Base-by-base conservation (phyloP, 2,329 filamentous ascomycete genomes). In the Arachnomyces sp. region DNA sequence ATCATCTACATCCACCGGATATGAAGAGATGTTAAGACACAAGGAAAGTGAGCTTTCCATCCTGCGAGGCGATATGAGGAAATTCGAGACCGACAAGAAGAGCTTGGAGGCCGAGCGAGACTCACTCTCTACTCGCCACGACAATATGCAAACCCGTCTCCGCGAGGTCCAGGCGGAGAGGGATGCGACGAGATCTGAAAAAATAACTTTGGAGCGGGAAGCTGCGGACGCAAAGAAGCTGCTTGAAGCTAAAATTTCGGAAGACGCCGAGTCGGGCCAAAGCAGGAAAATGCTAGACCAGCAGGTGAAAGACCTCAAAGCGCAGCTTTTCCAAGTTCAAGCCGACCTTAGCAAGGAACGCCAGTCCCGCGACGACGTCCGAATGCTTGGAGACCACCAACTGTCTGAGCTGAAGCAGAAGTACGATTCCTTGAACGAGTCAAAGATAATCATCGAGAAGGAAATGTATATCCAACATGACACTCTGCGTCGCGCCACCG, bases 401-500 rank as follows among this genome's bases (percentile, higher is more conserved):
- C 85, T 82, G 53, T 73, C 84, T 33, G 78, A 82, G 37, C 71
- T 98, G 44, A 82, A 89, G 57, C 81, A 89, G 17, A 88, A 96
- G 49, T 94, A 81, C 51, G 82, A 93, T 36, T 77, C 79, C 28
- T 72, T 96, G 28, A 94, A 94, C 53, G 88, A 95, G 48, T 82
- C 87, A 18, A 98, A 98, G 63, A 94, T 95, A 53, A 94, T 81
- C 34, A 94, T 98, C 47, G 90, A 98, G 63, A 96, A 95, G 61
- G 90, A 96, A 63, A 81, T 98, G 60, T 96, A 96, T 58, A 82
- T 85, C 4, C 90, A 96, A 57, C 89, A 95, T 60, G 90, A 98
- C 57, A 84, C 85, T 8, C 75, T 95, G 34, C 80, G 92, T 29
- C 79, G 90, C 40, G 85, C 88, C 8, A 86, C 83, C 49, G 88